Conservation (phyloP, 768 basidiomycete genomes). For the Lentinula detonsa region DNA sequence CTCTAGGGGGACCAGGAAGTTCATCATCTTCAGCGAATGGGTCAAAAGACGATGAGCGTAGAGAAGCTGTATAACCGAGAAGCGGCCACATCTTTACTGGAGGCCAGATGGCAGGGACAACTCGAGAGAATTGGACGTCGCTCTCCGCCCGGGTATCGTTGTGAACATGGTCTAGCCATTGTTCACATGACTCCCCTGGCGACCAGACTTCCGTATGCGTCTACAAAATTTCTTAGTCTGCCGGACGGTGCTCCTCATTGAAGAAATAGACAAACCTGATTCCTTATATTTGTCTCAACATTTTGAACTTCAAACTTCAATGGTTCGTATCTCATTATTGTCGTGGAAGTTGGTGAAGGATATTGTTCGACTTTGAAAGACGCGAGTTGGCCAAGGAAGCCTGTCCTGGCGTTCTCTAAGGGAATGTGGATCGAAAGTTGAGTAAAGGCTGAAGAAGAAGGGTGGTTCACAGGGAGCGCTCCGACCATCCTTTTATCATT, state of each 20-base stretch:
- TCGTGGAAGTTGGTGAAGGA: neutral
- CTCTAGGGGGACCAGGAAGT: too few relatives aligned
- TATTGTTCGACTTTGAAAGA: neutral
- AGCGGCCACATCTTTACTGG: neutral
- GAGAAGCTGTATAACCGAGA: neutral
- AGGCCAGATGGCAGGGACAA: neutral
- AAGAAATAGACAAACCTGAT: neutral
- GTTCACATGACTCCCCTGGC: neutral
- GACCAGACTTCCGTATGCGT: neutral
- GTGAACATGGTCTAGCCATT: neutral
- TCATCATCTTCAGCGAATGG: too few relatives aligned
- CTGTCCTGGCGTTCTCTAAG: neutral
- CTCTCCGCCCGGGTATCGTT: neutral
- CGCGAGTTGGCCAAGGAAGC: neutral
- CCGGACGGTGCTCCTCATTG: neutral
- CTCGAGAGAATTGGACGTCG: neutral
- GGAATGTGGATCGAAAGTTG: neutral
- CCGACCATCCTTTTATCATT: neutral
- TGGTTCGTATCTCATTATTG: neutral
- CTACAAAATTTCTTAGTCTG: neutral
- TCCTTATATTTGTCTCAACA: neutral
- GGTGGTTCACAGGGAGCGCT: neutral
- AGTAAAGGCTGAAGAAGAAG: neutral
- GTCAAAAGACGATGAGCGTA: too few relatives aligned
- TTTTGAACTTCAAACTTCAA: neutral